phyloP scores from a whole-genome alignment of 345 rosid genomes.

The Lepidium aucheri region DNA sequence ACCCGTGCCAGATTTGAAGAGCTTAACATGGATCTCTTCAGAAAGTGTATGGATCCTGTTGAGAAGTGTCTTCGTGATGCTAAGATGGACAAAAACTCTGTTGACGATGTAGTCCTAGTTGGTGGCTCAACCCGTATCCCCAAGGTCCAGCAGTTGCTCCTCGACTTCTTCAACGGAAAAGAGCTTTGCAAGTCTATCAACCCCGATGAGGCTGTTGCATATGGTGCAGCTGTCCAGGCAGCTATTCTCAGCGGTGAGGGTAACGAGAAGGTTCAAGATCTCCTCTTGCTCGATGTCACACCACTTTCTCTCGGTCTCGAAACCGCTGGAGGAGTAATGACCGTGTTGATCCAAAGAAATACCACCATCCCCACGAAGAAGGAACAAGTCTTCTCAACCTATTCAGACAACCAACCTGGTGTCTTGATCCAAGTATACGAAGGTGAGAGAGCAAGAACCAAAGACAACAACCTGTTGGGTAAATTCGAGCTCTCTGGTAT shows the following conservation, averaged over 20 bases:
- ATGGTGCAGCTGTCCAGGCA: conserved; percentile 80
- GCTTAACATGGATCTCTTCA: conserved; percentile 61
- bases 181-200: conserved; percentile 73
- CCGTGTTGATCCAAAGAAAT: conserved; percentile 55
- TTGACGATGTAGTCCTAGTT: conserved; percentile 63
- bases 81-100: conserved; percentile 56
- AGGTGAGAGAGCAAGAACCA: conserved; percentile 70
- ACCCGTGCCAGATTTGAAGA: conserved; percentile 70
- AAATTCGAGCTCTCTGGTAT: conserved; percentile 73
- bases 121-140: conserved; percentile 71
- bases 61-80: conserved; percentile 70
- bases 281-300: conserved; percentile 56
- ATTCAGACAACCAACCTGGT: conserved; percentile 66
- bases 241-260: conserved; percentile 77
- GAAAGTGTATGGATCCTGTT: conserved; percentile 70
- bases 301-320: conserved; percentile 62
- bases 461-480: conserved; percentile 64
- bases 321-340: conserved; percentile 77
- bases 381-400: conserved; percentile 69
- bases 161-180: conserved; percentile 64
- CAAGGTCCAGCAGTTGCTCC: conserved; percentile 57
- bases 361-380: conserved; percentile 79
- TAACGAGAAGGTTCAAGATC: conserved; percentile 72
- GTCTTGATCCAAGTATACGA: conserved; percentile 69
- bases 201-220: conserved; percentile 79